These are phyloP conservation scores for Myochromella boudieri DNA, from an alignment of 768 basidiomycete genomes.

Conservation along the genomic window DNA sequence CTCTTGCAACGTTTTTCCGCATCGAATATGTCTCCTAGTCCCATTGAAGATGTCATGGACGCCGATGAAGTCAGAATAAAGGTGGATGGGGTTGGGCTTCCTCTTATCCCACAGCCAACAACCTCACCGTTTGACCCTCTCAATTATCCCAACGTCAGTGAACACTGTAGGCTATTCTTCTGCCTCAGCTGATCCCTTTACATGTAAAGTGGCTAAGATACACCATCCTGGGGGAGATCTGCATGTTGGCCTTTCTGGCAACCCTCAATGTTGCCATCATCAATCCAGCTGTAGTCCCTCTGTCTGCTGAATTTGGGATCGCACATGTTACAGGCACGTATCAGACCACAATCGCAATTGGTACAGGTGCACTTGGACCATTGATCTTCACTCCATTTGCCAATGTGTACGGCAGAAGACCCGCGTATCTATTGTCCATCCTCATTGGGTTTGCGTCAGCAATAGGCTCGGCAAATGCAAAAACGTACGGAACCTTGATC, in stretches of 20 bases:
- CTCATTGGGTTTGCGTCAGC: conserved; percentile 34
- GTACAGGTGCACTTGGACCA: conserved; percentile 34
- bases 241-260: conserved; percentile 33
- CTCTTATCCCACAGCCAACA: conserved; percentile 43
- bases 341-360: conserved; percentile 38
- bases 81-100: conserved; percentile 34
- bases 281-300: conserved; percentile 37
- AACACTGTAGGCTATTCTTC: not conserved
- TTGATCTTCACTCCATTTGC: conserved; percentile 38
- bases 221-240: conserved; percentile 30
- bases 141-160: conserved; percentile 36
- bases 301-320: conserved; percentile 36
- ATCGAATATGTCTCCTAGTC: no score
- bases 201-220: conserved; percentile 34
- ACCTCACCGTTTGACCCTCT: conserved; percentile 38
- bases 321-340: conserved; percentile 37
- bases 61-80: no score
- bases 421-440: conserved; percentile 34
- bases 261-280: conserved; percentile 38
- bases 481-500: conserved; percentile 31
- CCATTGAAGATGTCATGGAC: no score
- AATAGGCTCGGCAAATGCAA: conserved; percentile 31
- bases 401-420: conserved; percentile 38
- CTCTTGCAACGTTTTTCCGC: no score
- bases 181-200: no score